These are phyloP conservation scores for Cyberlindnera lachancei DNA, from an alignment of 805 yeast genomes.

Conservation along the genomic window DNA sequence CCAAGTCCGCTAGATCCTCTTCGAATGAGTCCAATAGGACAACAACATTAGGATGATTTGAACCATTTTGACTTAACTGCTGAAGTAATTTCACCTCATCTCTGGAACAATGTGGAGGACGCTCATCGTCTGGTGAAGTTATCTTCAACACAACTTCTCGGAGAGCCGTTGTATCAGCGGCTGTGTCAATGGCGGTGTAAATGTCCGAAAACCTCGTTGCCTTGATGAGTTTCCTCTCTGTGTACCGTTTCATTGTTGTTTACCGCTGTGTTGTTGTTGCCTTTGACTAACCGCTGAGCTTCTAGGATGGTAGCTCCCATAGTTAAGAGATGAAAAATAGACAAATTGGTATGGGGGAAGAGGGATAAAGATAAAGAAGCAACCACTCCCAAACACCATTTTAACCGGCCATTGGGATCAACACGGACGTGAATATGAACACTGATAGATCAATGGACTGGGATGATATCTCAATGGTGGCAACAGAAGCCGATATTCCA, in stretches of 20 bases:
- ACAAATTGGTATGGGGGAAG: too few relatives aligned
- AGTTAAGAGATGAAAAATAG: too few relatives aligned
- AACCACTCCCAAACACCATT: neutral
- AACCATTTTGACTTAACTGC: constrained; percentile 9
- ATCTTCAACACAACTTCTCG: constrained; percentile 40
- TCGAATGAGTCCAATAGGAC: constrained; percentile 18
- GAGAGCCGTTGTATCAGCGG: constrained; percentile 2
- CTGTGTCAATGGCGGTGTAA: constrained; percentile 18
- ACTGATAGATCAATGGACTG: too few relatives aligned
- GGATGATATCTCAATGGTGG: too few relatives aligned
- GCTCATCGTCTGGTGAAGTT: constrained; percentile 41
- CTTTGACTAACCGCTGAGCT: too few relatives aligned
- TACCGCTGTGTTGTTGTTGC: too few relatives aligned
- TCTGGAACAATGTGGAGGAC: constrained; percentile 45
- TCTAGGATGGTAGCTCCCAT: too few relatives aligned
- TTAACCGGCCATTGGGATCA: too few relatives aligned
- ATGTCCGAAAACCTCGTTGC: constrained; percentile 40
- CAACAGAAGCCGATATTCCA: too few relatives aligned
- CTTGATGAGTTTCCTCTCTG: constrained; percentile 24
- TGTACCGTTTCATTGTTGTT: constrained; percentile 3
- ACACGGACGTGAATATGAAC: too few relatives aligned
- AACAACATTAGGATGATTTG: constrained; percentile 14
- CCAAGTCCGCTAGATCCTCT: constrained; percentile 27
- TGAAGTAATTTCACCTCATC: constrained; percentile 36
- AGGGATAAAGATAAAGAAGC: too few relatives aligned